A percentile compares a stretch with the other conserved stretches of the same genome.
These are phyloP conservation scores for Sugiyamaella neomexicana DNA, from an alignment of 1,139 yeast species.

Conservation along the genomic window DNA sequence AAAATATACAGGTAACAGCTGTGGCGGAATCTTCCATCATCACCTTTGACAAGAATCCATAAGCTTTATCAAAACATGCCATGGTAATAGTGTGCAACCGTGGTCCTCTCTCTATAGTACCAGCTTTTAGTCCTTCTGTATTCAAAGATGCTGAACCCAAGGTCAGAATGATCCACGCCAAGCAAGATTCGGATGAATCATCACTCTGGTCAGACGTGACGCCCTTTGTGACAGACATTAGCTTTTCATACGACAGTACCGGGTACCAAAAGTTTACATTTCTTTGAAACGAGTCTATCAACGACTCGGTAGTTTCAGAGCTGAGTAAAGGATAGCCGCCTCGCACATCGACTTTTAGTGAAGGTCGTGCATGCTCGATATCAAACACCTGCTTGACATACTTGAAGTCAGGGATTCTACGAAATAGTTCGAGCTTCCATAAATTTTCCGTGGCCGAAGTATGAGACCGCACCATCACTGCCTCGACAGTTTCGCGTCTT, in stretches of 20 bases:
- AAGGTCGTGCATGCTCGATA: slow-evolving; percentile 22
- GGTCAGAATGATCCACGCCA: slow-evolving; percentile 18
- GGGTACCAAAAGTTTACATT: slow-evolving; percentile 26
- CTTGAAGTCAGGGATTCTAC: slow-evolving; percentile 18
- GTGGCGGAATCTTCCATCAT: slow-evolving; percentile 16
- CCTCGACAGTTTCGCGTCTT: slow-evolving; percentile 11
- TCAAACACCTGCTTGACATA: slow-evolving; percentile 14
- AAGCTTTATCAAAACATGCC: slow-evolving; percentile 17
- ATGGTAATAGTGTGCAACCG: not conserved
- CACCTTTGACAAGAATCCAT: slow-evolving; percentile 18
- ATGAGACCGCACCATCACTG: slow-evolving; percentile 18
- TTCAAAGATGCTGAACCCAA: slow-evolving; percentile 20
- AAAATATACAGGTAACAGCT: slow-evolving; percentile 21
- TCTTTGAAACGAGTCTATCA: slow-evolving; percentile 21
- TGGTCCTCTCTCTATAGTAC: not conserved
- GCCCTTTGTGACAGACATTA: not conserved
- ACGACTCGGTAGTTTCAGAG: slow-evolving; percentile 6
- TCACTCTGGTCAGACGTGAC: not conserved
- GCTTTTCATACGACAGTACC: slow-evolving; percentile 15
- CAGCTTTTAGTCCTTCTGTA: slow-evolving; percentile 7
- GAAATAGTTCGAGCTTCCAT: slow-evolving; percentile 15
- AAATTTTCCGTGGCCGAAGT: slow-evolving; percentile 22
- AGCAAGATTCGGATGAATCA: slow-evolving; percentile 13
- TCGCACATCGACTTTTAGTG: not conserved
- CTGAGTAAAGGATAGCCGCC: slow-evolving; percentile 5